Base-by-base conservation (phyloP, 2,329 filamentous ascomycete species). In the Cordyceps cicadae region DNA sequence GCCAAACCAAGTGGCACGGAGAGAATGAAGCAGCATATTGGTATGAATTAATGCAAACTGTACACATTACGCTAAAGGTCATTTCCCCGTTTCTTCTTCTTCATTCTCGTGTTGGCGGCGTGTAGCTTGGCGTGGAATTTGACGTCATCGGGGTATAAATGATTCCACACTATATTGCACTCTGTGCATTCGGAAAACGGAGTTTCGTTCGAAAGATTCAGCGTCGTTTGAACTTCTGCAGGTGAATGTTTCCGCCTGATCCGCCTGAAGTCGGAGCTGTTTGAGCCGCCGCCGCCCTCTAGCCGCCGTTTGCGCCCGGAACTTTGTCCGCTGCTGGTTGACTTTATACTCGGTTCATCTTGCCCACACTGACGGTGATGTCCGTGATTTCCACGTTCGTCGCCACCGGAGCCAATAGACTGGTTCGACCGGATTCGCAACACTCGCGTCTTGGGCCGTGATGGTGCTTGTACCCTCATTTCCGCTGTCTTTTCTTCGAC, bases 91-190 rank as follows among this genome's bases (percentile, higher is more conserved):
- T 39, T 60, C 53, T 63, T 60, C 50, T 63, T 72, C 63, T 63
- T 69, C 17, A 65, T 66, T 49, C 69, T 64, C 14, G 72, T 32
- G 51, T 75, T 67, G 3, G 69, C 68, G 9, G 72, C 71, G 59
- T 78, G 76, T 39, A 72, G 70, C 60, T 74, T 76, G 1, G 68
- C 66, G 59, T 78, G 76, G 17, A 71, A 76, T 61, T 74, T 77
- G 17, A 77, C 76, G 59, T 78, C 76, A 32, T 73, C 73, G 3
- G 76, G 75, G 59, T 74, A 75, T 5, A 77, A 64, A 0, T 76
- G 76, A 55, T 78, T 78, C 70, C 75, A 78, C 8, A 78, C 73
- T 0, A 71, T 77, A 56, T 77, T 69, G 63, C 76, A 79, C 3
- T 72, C 61, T 54, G 70, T 75, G 63, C 76, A 79, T 59, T 79